Conservation (phyloP, 208 protist species). For the Wallacemonas sp. region DNA sequence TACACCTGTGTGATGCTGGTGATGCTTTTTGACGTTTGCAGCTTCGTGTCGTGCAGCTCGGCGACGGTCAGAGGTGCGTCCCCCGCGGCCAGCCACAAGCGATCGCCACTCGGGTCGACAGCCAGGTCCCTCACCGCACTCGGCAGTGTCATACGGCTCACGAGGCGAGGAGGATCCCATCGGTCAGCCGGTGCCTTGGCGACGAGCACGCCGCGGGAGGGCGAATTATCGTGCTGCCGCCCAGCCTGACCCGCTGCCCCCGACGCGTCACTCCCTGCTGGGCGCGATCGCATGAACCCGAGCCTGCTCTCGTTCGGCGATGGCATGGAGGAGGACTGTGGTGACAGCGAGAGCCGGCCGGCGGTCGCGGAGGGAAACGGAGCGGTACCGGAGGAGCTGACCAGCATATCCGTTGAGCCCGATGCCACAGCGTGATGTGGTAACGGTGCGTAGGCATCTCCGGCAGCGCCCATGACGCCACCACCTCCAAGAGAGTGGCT, state of each 20-base stretch:
- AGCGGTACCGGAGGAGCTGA: no score
- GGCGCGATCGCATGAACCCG: no score
- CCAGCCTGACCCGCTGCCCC: no score
- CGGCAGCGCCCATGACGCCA: no score
- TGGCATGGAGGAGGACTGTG: background rate
- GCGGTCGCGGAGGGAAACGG: background rate
- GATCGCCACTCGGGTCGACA: conserved; percentile 57
- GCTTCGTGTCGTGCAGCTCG: conserved; percentile 54
- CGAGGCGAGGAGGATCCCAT: conserved; percentile 24
- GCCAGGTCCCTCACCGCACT: conserved; percentile 58
- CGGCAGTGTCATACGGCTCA: conserved; percentile 58
- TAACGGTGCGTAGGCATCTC: no score
- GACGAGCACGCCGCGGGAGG: background rate
- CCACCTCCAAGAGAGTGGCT: no score
- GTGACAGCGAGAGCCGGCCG: background rate
- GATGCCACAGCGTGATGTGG: no score
- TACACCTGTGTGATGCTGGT: conserved; percentile 75
- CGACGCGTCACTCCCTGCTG: no score
- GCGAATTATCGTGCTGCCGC: no score
- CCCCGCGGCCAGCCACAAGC: conserved; percentile 71
- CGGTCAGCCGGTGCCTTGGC: background rate
- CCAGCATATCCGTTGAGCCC: no score
- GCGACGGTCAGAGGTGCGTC: conserved; percentile 72
- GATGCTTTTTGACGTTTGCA: conserved; percentile 49
- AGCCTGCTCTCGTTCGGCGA: no score